Evolutionary conservation across 192 early-diverging fungal genomes (phyloP).

Genomic region (Backusella mclennaniae): DNA sequence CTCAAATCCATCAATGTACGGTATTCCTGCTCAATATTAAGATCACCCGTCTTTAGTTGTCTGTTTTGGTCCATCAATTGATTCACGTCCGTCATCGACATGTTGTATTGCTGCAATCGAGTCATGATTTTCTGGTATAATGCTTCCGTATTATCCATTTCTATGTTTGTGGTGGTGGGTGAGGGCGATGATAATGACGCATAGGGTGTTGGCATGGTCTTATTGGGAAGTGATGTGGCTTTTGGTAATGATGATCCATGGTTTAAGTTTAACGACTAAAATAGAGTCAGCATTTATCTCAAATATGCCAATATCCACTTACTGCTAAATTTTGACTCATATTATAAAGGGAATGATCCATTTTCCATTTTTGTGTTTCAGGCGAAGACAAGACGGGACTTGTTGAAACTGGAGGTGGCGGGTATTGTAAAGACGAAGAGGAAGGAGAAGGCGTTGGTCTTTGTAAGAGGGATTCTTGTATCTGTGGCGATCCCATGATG

Average conservation of each 20-base stretch:
- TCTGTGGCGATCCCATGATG: constrained; percentile 21
- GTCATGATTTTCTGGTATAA: constrained; percentile 61
- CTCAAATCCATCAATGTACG: constrained; percentile 56
- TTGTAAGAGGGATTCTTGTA: constrained; percentile 28
- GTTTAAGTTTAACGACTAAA: constrained; percentile 3
- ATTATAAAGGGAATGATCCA: constrained; percentile 2
- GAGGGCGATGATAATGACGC: constrained; percentile 19
- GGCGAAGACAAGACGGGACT: neutral
- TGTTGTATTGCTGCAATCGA: constrained; percentile 55
- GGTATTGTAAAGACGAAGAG: constrained; percentile 14
- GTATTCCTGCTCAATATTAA: constrained; percentile 59
- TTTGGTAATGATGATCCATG: neutral
- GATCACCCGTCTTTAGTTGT: constrained; percentile 71
- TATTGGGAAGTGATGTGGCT: neutral
- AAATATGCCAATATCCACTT: neutral
- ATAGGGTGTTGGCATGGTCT: neutral
- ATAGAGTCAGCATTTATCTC: neutral
- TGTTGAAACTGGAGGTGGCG: constrained; percentile 8
- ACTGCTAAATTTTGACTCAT: constrained; percentile 16
- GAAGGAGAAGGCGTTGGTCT: constrained; percentile 1
- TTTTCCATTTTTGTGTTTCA: neutral
- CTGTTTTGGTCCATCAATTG: constrained; percentile 61
- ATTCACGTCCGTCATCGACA: constrained; percentile 49
- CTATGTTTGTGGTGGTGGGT: constrained; percentile 29
- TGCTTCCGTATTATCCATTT: constrained; percentile 47